phyloP scores from a whole-genome alignment of 805 yeast genomes.

The Teunomyces stri region DNA sequence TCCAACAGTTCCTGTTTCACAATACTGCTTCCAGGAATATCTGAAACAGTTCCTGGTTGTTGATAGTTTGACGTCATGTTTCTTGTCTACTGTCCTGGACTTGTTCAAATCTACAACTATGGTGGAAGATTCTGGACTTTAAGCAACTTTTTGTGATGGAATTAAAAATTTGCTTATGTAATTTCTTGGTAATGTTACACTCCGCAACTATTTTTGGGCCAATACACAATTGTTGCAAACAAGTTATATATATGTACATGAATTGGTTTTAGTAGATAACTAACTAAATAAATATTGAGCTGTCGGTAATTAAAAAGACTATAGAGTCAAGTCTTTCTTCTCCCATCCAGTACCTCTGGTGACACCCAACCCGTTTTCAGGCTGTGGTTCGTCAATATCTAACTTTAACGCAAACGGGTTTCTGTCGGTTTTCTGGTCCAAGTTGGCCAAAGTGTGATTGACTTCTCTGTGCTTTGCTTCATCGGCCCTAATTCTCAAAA shows the following conservation, averaged over 20 bases:
- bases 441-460: constrained; percentile 71
- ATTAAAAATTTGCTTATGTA: neutral
- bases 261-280: too few species aligned
- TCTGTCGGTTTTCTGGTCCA: constrained; percentile 51
- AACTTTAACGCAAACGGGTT: constrained; percentile 61
- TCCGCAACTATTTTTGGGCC: too few species aligned
- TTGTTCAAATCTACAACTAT: neutral
- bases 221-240: too few species aligned
- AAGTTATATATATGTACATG: too few species aligned
- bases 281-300: too few species aligned
- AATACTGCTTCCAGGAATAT: neutral
- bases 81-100: neutral
- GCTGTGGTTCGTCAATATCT: constrained; percentile 36
- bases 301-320: too few species aligned
- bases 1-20: neutral
- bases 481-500: constrained; percentile 66
- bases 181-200: neutral
- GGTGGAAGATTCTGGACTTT: constrained; percentile 2
- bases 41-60: neutral
- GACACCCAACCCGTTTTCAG: constrained; percentile 32
- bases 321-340: constrained; percentile 29
- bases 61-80: constrained; percentile 1
- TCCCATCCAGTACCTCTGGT: constrained; percentile 42
- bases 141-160: neutral
- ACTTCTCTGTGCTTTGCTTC: constrained; percentile 80